phyloP scores from a whole-genome alignment of 1,284 basidiomycete species.

The Sporisorium scitamineum region DNA sequence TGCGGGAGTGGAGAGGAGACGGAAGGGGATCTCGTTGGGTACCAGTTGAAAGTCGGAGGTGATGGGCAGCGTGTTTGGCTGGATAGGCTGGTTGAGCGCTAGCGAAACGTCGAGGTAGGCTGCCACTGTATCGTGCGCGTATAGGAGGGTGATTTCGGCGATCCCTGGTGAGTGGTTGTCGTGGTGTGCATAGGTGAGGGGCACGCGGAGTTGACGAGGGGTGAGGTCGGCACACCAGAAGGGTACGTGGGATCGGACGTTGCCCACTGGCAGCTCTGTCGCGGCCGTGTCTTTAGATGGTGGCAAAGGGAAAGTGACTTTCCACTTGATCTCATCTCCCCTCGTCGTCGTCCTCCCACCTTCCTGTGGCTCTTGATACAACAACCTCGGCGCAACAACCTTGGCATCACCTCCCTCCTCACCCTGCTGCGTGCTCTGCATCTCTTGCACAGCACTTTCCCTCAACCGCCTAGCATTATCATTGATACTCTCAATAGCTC shows the following conservation, averaged over 20 bases:
- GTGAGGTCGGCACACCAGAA: conserved; percentile 60
- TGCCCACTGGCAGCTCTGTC: conserved; percentile 9
- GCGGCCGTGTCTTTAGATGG: not conserved
- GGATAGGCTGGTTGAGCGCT: conserved; percentile 31
- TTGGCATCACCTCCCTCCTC: conserved; percentile 3
- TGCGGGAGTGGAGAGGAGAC: conserved; percentile 13
- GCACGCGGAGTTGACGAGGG: conserved; percentile 37
- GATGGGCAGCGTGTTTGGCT: conserved; percentile 32
- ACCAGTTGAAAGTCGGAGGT: conserved; percentile 28
- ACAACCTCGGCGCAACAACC: conserved; percentile 18
- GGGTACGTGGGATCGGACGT: conserved; percentile 32
- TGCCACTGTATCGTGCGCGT: conserved; percentile 24
- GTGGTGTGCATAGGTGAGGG: conserved; percentile 28
- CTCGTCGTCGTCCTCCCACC: conserved; percentile 43
- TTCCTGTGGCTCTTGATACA: conserved; percentile 28
- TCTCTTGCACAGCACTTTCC: conserved; percentile 16
- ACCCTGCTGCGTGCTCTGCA: conserved; percentile 5
- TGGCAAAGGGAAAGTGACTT: conserved; percentile 51
- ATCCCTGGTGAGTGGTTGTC: conserved; percentile 47
- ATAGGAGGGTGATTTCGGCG: conserved; percentile 50
- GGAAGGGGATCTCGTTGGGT: conserved; percentile 33
- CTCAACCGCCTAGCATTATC: conserved; percentile 30
- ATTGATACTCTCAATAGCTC: conserved; percentile 40
- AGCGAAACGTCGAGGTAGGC: conserved; percentile 33
- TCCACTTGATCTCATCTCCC: conserved; percentile 49